Base-by-base conservation (phyloP, 768 basidiomycete species). In the Myochromella boudieri region DNA sequence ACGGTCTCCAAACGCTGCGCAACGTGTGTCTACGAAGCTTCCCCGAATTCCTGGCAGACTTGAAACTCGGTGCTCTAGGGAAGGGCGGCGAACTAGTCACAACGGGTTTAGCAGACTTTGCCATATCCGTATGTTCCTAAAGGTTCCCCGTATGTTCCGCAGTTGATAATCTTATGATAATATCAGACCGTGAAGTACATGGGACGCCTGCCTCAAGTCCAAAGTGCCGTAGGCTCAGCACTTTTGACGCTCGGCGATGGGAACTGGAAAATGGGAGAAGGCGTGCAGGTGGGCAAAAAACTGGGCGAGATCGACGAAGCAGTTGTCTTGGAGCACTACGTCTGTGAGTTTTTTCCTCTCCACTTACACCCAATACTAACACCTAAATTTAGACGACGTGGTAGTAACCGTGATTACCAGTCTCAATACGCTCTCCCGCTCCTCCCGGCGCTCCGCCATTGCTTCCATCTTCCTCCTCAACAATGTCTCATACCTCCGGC, bases 261-360 rank as follows among this genome's bases (percentile, higher is more conserved):
- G 8, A 92, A 92, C 54, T 92, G 91, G 91, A 88, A 81, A 65
- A 92, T 93, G 90, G 91, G 91, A 3, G 88, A 89, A 50, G 89
- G 88, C 4, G 74, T 87, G 17, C 74, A 76, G 55, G 80, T 85
- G 5, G 78, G 77, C 8, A 81, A 79, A 54, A 78, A 78, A 44
- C 53, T 68, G 1, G 70, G 68, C 3, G 84, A 81, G 24, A 72
- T 71, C 8, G 83, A 82, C 45, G 82, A 85, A 56, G 67, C 65
- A 29, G 67, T 74, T 14, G 71, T 92, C 9, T 66, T 91, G 18
- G 85, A 91, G 57, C 88, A 91, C 61, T 93, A 80, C 57, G 69
- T 82, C 7, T 81, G 90, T 90, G 49, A 44, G 85, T 74, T 15
- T 33, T 17, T 11, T 12, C 22, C 6, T 44, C 17, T 41, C 27